These are phyloP conservation scores for Tetrapisispora nanseiensis DNA, from an alignment of 805 yeast species.

Conservation along the genomic window DNA sequence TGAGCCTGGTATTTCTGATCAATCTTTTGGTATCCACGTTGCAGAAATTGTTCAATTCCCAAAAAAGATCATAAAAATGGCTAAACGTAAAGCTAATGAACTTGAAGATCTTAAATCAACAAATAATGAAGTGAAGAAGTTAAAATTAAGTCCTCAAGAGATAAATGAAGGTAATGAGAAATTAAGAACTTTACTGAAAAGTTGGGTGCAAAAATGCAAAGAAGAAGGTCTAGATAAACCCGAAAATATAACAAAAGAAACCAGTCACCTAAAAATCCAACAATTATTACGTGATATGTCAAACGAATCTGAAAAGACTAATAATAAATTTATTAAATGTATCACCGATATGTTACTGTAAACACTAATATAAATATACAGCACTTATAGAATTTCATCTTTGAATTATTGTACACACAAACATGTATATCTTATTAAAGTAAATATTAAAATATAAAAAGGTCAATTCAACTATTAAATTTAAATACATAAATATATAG, in stretches of 20 bases:
- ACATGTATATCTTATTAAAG: too few relatives aligned
- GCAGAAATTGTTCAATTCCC: slow-evolving; percentile 96
- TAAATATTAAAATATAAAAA: too few relatives aligned
- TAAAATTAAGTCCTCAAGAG: slow-evolving; percentile 42
- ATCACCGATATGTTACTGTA: slow-evolving; percentile 15
- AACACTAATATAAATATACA: too few relatives aligned
- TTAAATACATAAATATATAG: too few relatives aligned
- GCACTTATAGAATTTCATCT: too few relatives aligned
- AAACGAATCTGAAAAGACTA: slow-evolving; percentile 6
- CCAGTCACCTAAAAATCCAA: slow-evolving; percentile 20
- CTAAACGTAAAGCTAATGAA: slow-evolving; percentile 86
- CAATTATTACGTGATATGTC: slow-evolving; percentile 15
- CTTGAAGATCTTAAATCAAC: slow-evolving; percentile 50
- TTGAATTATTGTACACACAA: too few relatives aligned
- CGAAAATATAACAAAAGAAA: slow-evolving; percentile 28
- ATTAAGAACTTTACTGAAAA: slow-evolving; percentile 40
- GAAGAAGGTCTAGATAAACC: slow-evolving; percentile 18
- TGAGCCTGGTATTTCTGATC: slow-evolving; percentile 92
- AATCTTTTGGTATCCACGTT: slow-evolving; percentile 95
- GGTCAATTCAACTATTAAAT: too few relatives aligned
- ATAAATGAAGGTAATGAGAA: slow-evolving; percentile 39
- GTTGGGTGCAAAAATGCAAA: slow-evolving; percentile 43
- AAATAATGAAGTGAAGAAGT: slow-evolving; percentile 38
- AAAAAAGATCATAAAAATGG: slow-evolving; percentile 81
- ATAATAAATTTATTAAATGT: slow-evolving; percentile 15